phyloP scores from a whole-genome alignment of 495 filamentous ascomycete species.

The Friedmanniomyces endolithicus region DNA sequence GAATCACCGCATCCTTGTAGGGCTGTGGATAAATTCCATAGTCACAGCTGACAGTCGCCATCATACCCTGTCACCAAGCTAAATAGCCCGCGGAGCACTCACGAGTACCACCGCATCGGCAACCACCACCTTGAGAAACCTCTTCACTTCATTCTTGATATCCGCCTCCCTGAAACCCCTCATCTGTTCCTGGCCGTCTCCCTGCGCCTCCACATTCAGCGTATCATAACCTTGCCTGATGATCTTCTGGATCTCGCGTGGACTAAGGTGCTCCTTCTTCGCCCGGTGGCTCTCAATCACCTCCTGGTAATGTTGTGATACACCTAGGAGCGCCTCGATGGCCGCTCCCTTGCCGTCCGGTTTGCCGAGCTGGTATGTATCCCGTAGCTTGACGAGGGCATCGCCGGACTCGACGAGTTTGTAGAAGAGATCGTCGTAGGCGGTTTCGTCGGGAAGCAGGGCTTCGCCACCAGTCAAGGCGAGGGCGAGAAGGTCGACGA shows the following conservation, averaged over 20 bases:
- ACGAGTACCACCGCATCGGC: constrained; percentile 38
- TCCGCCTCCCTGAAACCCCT: constrained; percentile 63
- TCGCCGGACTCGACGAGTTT: constrained; percentile 91
- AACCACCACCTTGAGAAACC: constrained; percentile 66
- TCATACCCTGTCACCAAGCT: too few species aligned
- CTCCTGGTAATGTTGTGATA: constrained; percentile 75
- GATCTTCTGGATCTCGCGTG: constrained; percentile 71
- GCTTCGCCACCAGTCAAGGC: constrained; percentile 78
- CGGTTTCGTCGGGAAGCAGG: constrained; percentile 78
- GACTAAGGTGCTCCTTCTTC: constrained; percentile 51
- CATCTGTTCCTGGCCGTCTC: constrained; percentile 70
- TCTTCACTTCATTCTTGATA: constrained; percentile 56
- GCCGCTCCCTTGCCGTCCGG: constrained; percentile 43
- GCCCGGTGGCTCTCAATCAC: constrained; percentile 45
- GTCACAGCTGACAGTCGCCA: too few species aligned
- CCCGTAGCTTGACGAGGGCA: constrained; percentile 68
- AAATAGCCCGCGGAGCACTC: not conserved
- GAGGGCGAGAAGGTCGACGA: constrained; percentile 76
- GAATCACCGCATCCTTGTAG: too few species aligned
- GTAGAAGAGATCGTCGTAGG: constrained; percentile 96
- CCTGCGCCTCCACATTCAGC: constrained; percentile 70
- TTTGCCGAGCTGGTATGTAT: constrained; percentile 49
- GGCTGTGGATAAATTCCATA: too few species aligned
- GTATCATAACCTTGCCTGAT: constrained; percentile 96
- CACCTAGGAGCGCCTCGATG: constrained; percentile 71